Conservation (phyloP, 108 stramenopile genomes). For the Cyclotella cryptica region DNA sequence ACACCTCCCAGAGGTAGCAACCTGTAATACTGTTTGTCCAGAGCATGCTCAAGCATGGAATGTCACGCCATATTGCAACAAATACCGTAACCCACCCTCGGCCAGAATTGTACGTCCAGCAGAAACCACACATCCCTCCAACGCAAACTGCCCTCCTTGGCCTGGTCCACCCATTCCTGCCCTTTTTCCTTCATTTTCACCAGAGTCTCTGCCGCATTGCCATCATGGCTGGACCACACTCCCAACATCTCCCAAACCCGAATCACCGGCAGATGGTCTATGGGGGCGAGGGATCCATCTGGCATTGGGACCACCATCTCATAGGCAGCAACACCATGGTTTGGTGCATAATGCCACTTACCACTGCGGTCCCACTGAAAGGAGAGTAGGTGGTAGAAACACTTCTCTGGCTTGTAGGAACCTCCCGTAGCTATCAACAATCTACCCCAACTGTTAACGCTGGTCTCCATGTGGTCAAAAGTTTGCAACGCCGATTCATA, state of each 20-base stretch:
- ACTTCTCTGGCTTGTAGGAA: too few relatives aligned
- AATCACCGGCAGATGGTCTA: conserved; percentile 8
- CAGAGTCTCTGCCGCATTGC: not conserved
- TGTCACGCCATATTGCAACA: not conserved
- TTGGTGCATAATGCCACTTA: not conserved
- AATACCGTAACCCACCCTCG: too few relatives aligned
- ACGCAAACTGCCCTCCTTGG: too few relatives aligned
- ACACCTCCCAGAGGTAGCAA: conserved; percentile 12
- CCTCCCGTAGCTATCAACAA: conserved; percentile 22
- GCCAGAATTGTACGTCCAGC: conserved; percentile 20
- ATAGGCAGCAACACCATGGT: not conserved
- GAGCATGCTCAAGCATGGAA: not conserved
- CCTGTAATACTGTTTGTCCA: conserved; percentile 5
- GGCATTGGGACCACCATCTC: conserved; percentile 5
- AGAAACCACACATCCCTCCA: not conserved
- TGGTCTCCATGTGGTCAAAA: conserved; percentile 3
- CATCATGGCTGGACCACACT: conserved; percentile 1
- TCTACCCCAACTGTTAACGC: conserved; percentile 14
- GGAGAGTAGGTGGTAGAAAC: too few relatives aligned
- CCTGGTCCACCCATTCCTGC: conserved; percentile 5
- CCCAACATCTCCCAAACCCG: too few relatives aligned
- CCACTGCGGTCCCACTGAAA: too few relatives aligned
- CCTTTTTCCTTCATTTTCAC: conserved; percentile 10
- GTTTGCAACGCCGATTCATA: not conserved
- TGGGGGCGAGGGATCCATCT: not conserved